Base-by-base conservation (phyloP, 139 green algal genomes). In the Closterium sp. region DNA sequence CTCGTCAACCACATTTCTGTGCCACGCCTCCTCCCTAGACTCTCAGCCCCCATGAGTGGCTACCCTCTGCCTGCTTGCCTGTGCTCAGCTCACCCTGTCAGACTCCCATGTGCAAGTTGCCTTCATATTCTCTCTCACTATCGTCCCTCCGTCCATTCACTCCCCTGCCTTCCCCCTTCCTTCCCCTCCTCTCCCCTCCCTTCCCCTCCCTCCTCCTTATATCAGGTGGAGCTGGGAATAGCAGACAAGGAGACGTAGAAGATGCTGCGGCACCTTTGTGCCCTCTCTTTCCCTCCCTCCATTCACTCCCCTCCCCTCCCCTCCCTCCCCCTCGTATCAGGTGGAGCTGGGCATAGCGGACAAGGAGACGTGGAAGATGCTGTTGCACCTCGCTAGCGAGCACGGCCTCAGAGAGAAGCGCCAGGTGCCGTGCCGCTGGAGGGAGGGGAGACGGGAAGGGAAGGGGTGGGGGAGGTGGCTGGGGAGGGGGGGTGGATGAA, bases 301-400 rank as follows among this genome's bases (percentile, higher is more conserved):
- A 6, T 62, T 86, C 27, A 4, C 73, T 86, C 9, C 13, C 73
- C 27, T n/a, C 73, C 27, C 73, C 27, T 28, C 27, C 73, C 27
- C 73, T 10, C 73, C 27, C 6, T 86, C 73, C 27, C 73, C 13
- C 9, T 86, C 73, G 9, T 9, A 4, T 9, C 73, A 86, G 73
- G 73, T 86, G 24, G 73, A 86, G 73, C 73, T 86, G 24, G 73
- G 73, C 24, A 31, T 86, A n/a, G 73, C 22, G 24, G 73, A 86
- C 73, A 86, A 86, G 73, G 73, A 86, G 73, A 86, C 73, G 73
- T 87, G 85, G 85, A 32, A 30, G 85, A 87, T 87, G 85, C 85
- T 87, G n/a, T 27, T 87, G 28, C n/a, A 31, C n/a, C 85, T 87
- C 28, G 85, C 28, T 9, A 87, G n/a, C 28, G 85, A 30, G 85